These are phyloP conservation scores for Hemerocallis citrina DNA, from an alignment of 106 monocot genomes.

Conservation along the genomic window DNA sequence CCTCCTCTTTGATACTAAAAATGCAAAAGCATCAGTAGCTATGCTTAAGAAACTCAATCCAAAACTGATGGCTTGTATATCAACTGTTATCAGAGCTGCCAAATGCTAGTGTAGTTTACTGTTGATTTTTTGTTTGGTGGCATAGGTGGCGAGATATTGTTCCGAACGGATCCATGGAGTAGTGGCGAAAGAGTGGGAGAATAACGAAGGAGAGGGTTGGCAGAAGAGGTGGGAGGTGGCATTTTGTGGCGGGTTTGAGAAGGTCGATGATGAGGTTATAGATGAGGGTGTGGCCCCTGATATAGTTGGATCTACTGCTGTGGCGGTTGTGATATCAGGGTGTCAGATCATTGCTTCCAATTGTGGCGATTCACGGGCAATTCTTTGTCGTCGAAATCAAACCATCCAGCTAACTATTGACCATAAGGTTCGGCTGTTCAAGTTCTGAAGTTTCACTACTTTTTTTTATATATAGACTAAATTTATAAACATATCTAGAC, in stretches of 20 bases:
- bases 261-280: conserved; percentile 33
- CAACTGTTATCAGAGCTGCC: background rate
- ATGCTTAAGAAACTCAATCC: too few relatives aligned
- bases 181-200: conserved; percentile 26
- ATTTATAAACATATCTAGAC: background rate
- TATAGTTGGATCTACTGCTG: conserved; percentile 36
- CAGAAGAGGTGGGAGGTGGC: conserved; percentile 40
- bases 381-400: conserved; percentile 34
- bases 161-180: conserved; percentile 27
- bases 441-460: background rate
- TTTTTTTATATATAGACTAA: background rate
- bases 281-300: conserved; percentile 23
- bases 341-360: conserved; percentile 44
- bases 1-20: too few relatives aligned
- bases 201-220: conserved; percentile 14
- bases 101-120: background rate
- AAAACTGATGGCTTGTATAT: background rate
- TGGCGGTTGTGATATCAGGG: conserved; percentile 27
- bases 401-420: conserved; percentile 36
- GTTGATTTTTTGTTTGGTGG: background rate
- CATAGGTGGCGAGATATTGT: conserved; percentile 38
- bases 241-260: conserved; percentile 23
- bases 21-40: too few relatives aligned
- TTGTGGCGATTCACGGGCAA: conserved; percentile 45
- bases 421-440: conserved; percentile 24